These are phyloP conservation scores for Amaranthus palmeri DNA, from an alignment of 148 eudicot species.

Conservation along the genomic window DNA sequence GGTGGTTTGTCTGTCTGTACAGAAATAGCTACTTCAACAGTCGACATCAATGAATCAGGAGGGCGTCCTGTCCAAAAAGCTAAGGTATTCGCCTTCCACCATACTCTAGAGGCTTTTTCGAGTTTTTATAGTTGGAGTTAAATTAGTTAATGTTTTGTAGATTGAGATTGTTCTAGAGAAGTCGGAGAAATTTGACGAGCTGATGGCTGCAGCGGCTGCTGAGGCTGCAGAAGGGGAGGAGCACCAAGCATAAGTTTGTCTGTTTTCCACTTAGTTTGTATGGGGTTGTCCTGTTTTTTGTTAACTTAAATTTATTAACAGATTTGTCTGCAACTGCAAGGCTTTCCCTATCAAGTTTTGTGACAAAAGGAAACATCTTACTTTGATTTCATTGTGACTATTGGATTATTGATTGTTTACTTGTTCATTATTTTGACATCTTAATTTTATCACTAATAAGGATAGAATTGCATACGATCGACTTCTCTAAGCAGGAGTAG, in stretches of 20 bases:
- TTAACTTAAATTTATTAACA: constrained; percentile 15
- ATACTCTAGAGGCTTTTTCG: too few relatives aligned
- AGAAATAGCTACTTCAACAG: constrained; percentile 62
- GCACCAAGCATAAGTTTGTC: constrained; percentile 19
- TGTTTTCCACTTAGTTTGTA: constrained; percentile 13
- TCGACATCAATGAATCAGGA: constrained; percentile 67
- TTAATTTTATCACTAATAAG: too few relatives aligned
- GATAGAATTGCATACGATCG: too few relatives aligned
- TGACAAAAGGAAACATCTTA: constrained; percentile 6
- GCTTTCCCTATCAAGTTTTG: constrained; percentile 8
- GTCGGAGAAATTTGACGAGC: constrained; percentile 76
- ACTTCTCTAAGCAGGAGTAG: too few relatives aligned
- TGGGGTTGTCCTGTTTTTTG: constrained; percentile 16
- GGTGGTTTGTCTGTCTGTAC: constrained; percentile 11
- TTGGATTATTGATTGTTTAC: neutral
- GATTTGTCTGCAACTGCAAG: constrained; percentile 4
- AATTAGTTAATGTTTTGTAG: constrained; percentile 21
- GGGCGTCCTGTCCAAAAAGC: constrained; percentile 70
- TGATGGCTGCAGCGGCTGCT: constrained; percentile 73
- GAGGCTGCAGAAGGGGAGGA: constrained; percentile 47
- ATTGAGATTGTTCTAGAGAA: constrained; percentile 77
- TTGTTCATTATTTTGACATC: too few relatives aligned
- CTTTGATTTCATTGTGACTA: neutral
- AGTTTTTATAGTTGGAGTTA: too few relatives aligned
- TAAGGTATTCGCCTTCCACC: constrained; percentile 34